Percentiles rank a stretch among this genome's conserved stretches.
These are phyloP conservation scores for Xylaria sp. DNA, from an alignment of 2,329 filamentous ascomycete species.

Conservation along the genomic window DNA sequence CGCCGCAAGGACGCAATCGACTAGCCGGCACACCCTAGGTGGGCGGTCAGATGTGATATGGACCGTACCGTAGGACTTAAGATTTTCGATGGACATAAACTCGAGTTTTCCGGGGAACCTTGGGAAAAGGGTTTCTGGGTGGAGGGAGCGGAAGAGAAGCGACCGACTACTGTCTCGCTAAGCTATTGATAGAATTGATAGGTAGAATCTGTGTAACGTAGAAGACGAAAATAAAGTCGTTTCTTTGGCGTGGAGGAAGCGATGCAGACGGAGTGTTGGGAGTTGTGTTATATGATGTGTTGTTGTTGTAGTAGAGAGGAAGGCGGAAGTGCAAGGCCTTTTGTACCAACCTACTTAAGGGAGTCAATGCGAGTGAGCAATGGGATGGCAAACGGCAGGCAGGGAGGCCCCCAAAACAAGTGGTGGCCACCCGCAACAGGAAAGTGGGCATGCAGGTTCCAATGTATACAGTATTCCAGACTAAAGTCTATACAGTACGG, in stretches of 20 bases:
- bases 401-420: neutral
- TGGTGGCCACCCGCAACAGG: conserved; percentile 32
- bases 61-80: conserved; percentile 90
- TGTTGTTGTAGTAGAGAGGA: conserved; percentile 28
- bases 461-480: neutral
- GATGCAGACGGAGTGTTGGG: conserved; percentile 31
- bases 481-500: conserved; percentile 1
- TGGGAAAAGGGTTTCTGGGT: conserved; percentile 64
- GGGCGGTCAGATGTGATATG: neutral
- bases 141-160: conserved; percentile 55
- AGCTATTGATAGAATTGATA: conserved; percentile 41
- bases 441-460: conserved; percentile 31
- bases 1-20: neutral
- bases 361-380: conserved; percentile 19
- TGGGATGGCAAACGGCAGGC: conserved; percentile 17
- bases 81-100: conserved; percentile 99
- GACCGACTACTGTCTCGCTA: conserved; percentile 67
- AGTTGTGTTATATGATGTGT: conserved; percentile 18
- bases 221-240: conserved; percentile 17
- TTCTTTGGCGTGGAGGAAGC: conserved; percentile 13
- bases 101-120: conserved; percentile 74
- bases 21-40: neutral
- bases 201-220: conserved; percentile 20
- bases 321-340: conserved; percentile 35
- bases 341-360: conserved; percentile 24